These are phyloP conservation scores for Trichophyton equinum DNA, from an alignment of 2,329 filamentous ascomycete species.

Conservation along the genomic window DNA sequence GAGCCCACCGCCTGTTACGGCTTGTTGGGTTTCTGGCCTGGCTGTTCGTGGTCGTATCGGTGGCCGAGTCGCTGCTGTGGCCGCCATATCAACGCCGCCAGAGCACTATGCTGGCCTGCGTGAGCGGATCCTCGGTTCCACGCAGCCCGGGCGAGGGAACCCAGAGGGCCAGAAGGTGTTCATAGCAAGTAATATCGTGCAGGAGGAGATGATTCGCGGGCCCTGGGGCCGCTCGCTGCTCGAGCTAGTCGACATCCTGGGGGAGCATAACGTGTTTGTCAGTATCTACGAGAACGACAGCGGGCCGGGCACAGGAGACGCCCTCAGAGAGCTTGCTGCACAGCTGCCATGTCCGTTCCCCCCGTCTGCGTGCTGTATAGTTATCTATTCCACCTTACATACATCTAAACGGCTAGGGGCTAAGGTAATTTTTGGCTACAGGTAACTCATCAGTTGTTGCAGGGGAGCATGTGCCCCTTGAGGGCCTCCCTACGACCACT, in stretches of 20 bases:
- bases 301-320: conserved; percentile 6
- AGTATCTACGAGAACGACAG: conserved; percentile 13
- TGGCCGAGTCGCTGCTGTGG: conserved; percentile 4
- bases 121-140: background rate
- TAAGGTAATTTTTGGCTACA: background rate
- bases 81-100: conserved; percentile 9
- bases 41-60: conserved; percentile 6
- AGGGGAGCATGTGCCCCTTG: conserved; percentile 7
- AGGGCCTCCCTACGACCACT: conserved; percentile 2
- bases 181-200: conserved; percentile 11
- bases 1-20: background rate
- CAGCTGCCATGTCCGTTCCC: conserved; percentile 8
- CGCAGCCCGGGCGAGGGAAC: conserved; percentile 8
- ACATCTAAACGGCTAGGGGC: background rate
- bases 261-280: conserved; percentile 12
- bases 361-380: background rate
- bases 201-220: conserved; percentile 7
- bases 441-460: conserved; percentile 11
- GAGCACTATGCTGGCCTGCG: conserved; percentile 5
- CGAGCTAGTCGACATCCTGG: conserved; percentile 9
- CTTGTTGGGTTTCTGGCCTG: background rate
- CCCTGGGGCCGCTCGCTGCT: conserved; percentile 7
- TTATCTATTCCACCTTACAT: background rate
- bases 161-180: conserved; percentile 9
- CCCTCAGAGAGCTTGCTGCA: conserved; percentile 5